Percentiles rank a stretch among this genome's conserved stretches.
phyloP scores from a whole-genome alignment of 495 filamentous ascomycete genomes.

The Xylaria sp. region DNA sequence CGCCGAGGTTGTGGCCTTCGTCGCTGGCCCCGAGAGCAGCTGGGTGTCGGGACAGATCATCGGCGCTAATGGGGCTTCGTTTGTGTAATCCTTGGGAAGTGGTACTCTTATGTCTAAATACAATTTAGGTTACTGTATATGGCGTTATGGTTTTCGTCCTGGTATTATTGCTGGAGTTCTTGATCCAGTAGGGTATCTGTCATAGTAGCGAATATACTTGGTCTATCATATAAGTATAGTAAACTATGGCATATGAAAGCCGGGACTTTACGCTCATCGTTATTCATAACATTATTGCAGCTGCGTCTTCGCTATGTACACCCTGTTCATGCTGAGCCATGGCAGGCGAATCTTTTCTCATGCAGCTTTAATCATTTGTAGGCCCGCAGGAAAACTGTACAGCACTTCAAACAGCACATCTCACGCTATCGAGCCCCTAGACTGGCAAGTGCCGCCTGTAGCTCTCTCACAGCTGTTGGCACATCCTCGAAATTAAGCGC shows the following conservation, averaged over 20 bases:
- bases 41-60: constrained; percentile 72
- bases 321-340: neutral
- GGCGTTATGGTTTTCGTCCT: neutral
- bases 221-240: neutral
- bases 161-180: neutral
- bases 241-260: neutral
- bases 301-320: neutral
- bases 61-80: constrained; percentile 63
- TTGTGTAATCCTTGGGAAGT: constrained; percentile 33
- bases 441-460: constrained; percentile 73
- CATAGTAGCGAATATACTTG: neutral
- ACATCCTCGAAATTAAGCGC: constrained; percentile 97
- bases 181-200: neutral
- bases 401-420: neutral
- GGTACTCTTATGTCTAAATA: neutral
- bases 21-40: constrained; percentile 55
- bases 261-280: neutral
- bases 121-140: neutral
- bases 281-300: neutral
- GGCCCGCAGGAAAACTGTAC: neutral
- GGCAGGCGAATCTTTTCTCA: neutral
- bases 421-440: constrained; percentile 60
- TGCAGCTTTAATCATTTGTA: neutral
- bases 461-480: constrained; percentile 84
- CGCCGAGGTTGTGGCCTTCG: constrained; percentile 61